These are phyloP conservation scores for Citropsis articulata DNA, from an alignment of 345 rosid genomes.

Conservation along the genomic window DNA sequence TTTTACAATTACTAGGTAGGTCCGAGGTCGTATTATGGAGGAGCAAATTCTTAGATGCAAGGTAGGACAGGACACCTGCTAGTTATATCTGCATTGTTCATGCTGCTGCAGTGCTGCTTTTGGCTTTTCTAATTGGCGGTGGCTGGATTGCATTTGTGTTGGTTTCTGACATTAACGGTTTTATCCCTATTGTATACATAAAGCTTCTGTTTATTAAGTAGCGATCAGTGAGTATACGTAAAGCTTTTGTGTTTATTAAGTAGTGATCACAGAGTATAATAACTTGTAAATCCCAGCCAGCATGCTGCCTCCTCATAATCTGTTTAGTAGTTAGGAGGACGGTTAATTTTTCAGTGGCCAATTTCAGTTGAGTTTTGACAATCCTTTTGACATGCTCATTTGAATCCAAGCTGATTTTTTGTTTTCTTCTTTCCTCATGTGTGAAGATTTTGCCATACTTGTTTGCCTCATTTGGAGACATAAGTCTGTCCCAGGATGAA, in stretches of 20 bases:
- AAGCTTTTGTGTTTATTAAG: not conserved
- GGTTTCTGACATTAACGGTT: not conserved
- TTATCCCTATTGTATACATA: not conserved
- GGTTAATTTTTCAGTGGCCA: not conserved
- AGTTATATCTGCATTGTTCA: not conserved
- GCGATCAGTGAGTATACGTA: not conserved
- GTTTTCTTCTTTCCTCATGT: not conserved
- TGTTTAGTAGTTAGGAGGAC: not conserved
- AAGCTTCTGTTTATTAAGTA: not conserved
- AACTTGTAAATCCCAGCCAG: not conserved
- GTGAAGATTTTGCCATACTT: not conserved
- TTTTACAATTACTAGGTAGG: slow-evolving; percentile 18
- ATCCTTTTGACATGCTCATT: not conserved
- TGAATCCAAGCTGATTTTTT: not conserved
- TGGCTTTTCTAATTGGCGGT: not conserved
- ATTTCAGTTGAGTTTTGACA: too few species aligned
- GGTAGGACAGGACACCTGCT: not conserved
- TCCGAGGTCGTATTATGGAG: not conserved
- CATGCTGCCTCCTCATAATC: not conserved
- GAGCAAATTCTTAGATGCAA: not conserved
- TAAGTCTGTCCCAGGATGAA: not conserved
- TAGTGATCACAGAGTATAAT: not conserved
- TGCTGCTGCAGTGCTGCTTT: not conserved
- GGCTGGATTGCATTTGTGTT: not conserved
- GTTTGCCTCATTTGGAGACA: not conserved